Evolutionary conservation across 441 rosid genomes (phyloP), one percentile per base, ranked within the genome.

Genomic region (Brassica balearica): DNA sequence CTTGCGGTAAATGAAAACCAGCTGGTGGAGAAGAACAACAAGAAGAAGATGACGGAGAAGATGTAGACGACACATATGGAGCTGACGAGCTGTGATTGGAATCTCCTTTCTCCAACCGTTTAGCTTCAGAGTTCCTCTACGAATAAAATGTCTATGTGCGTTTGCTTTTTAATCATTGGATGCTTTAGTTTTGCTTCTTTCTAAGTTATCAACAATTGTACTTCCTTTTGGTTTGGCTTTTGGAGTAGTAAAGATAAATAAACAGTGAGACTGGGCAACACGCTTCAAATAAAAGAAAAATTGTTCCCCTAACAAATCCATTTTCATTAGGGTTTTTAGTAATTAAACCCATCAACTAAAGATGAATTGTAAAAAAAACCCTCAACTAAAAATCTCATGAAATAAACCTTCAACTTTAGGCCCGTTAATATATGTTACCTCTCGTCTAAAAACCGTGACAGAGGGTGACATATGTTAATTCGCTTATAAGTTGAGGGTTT

Each of bases 1-100:
- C 88, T 94, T 8, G 85, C 92, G 2, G 89, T 94, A 59, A 94
- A 90, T 65, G 97, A 86, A 46, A 90, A 81, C 60, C 91, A 22
- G 32, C 86, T 2, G 75, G 75, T 3, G 88, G 87, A 34, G 86
- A 59, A 36, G 38, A 70, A 61, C 53, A 79, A 0, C 23, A 32
- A 15, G 59, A 6, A 15, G 46, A 64, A 36, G 86, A 61, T 29
- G 46, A 73, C 60, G 59, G 2, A 1, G 17, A 17, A 8, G 27
- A 76, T 76, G 72, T 17, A 27, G 62, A 72, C 11, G 77, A 76
- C 19, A 27, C 65, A 29, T 15, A 76, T 76, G 81, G 56, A 46
- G 68, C 73, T 6, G 76, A 80, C 43, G 95, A 89, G 83, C 85
- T 92, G 20, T 92, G 88, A 82, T 83, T 71, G 9, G n/a, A 4